Conservation (phyloP, 1,284 basidiomycete genomes). For the Trametes polyzona region DNA sequence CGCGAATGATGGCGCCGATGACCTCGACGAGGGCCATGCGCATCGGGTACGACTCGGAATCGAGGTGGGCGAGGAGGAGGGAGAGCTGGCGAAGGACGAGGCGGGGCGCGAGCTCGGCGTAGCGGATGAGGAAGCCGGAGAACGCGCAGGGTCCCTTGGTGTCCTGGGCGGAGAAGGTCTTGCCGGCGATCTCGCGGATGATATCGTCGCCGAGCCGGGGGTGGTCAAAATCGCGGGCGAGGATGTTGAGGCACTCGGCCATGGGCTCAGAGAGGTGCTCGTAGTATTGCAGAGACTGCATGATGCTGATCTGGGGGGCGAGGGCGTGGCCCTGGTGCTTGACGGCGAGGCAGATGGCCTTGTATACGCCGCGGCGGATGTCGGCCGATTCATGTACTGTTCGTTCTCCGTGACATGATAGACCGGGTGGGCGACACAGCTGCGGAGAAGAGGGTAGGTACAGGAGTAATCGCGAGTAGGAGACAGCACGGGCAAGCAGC, state of each 20-base stretch:
- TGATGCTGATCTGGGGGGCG: conserved; percentile 87
- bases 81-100: conserved; percentile 90
- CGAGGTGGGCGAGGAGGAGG: conserved; percentile 83
- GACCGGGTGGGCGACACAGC: conserved; percentile 85
- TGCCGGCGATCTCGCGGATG: conserved; percentile 82
- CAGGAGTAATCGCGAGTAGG: too few species aligned
- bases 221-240: conserved; percentile 90
- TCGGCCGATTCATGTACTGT: conserved; percentile 81
- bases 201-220: conserved; percentile 91
- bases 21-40: conserved; percentile 92
- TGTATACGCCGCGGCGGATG: conserved; percentile 80
- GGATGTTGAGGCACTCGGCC: conserved; percentile 85
- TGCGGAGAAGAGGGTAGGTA: too few species aligned
- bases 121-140: conserved; percentile 82
- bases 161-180: conserved; percentile 81
- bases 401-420: conserved; percentile 90
- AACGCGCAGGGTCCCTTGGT: conserved; percentile 89
- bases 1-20: conserved; percentile 79
- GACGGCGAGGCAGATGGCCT: conserved; percentile 90
- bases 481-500: too few species aligned
- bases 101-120: conserved; percentile 86
- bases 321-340: conserved; percentile 89
- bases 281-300: conserved; percentile 91
- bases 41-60: conserved; percentile 98
- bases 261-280: conserved; percentile 95